phyloP scores from a whole-genome alignment of 768 basidiomycete species.

The Rubroboletus pulcherrimus region DNA sequence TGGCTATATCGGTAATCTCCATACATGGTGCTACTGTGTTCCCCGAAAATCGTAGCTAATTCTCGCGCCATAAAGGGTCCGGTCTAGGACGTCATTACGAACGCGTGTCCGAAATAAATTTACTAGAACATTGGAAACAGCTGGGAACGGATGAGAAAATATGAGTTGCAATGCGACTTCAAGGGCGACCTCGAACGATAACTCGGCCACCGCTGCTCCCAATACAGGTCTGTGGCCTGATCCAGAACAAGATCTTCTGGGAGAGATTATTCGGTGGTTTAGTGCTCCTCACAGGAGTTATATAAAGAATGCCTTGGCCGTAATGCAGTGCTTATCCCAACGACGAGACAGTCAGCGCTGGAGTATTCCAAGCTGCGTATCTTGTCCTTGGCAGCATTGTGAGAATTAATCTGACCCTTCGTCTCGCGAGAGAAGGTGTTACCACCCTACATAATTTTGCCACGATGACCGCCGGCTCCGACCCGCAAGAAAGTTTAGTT shows the following conservation, averaged over 20 bases:
- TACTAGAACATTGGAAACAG: background rate
- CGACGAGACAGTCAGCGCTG: background rate
- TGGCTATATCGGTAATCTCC: background rate
- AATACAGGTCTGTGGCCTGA: background rate
- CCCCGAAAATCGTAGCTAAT: background rate
- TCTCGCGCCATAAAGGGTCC: background rate
- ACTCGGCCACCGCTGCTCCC: background rate
- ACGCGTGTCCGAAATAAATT: background rate
- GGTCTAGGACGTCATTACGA: background rate
- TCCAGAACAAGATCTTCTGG: background rate
- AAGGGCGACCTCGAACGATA: background rate
- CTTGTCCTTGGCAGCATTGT: background rate
- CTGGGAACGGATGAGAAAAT: background rate
- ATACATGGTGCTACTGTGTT: background rate
- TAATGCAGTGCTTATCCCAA: background rate
- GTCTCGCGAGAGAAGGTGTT: background rate
- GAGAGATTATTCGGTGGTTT: constrained; percentile 1
- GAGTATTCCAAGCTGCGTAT: constrained; percentile 3
- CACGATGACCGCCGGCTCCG: constrained; percentile 5
- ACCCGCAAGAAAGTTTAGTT: constrained; percentile 9
- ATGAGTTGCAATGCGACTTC: background rate
- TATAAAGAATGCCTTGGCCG: background rate
- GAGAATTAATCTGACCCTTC: background rate
- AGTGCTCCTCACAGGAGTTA: background rate
- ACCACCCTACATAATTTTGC: background rate